A percentile compares a stretch with the other conserved stretches of the same genome.
These are phyloP conservation scores for Diaporthe longicolla DNA, from an alignment of 2,329 filamentous ascomycete genomes.

Conservation along the genomic window DNA sequence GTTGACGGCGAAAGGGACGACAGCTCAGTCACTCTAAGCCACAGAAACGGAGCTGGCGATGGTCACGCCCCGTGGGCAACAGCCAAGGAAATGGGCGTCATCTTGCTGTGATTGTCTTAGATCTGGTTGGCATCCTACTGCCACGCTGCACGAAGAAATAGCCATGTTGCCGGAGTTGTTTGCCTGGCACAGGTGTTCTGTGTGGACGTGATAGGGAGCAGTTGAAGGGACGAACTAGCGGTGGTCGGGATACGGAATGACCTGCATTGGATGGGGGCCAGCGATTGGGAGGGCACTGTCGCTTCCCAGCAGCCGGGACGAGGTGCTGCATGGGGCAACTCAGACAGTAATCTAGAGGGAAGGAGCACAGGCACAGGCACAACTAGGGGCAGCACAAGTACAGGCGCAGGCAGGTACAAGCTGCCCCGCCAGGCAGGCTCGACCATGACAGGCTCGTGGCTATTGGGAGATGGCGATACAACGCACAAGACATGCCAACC, in stretches of 20 bases:
- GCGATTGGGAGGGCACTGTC: neutral
- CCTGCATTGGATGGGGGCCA: conserved; percentile 18
- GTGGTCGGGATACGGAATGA: conserved; percentile 4
- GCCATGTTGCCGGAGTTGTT: conserved; percentile 15
- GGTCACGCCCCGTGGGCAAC: neutral
- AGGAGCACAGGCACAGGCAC: neutral
- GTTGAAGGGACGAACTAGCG: neutral
- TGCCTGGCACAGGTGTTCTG: neutral
- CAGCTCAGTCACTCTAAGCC: neutral
- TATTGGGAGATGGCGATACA: neutral
- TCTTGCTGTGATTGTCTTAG: conserved; percentile 40
- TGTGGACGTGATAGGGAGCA: neutral
- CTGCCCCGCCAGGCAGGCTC: neutral
- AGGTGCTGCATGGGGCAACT: neutral
- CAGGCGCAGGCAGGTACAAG: neutral
- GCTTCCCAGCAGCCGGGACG: conserved; percentile 27
- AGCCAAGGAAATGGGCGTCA: conserved; percentile 14
- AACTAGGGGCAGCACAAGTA: no score
- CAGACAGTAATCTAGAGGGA: conserved; percentile 27
- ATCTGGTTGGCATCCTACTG: conserved; percentile 20
- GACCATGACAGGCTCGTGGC: neutral
- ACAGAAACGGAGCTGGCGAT: conserved; percentile 5
- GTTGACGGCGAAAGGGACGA: neutral
- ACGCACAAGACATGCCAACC: neutral
- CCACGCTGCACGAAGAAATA: neutral